Base-by-base conservation (phyloP, 1,284 basidiomycete genomes). In the Filobasidium uniguttulatum region DNA sequence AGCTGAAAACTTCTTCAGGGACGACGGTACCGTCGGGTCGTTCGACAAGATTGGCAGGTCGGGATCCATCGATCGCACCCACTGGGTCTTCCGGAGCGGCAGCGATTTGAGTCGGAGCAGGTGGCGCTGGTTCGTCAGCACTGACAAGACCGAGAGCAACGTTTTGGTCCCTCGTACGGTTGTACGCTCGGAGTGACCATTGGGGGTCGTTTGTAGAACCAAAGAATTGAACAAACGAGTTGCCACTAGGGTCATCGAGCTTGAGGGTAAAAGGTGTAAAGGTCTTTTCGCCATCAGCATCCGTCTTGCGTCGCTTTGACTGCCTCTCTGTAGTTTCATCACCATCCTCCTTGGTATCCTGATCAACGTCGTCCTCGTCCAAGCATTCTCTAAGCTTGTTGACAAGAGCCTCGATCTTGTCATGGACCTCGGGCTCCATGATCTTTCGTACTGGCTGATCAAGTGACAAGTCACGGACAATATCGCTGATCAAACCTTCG, bases 231-330 rank as follows among this genome's bases (percentile, higher is more conserved):
- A 93, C 75, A 72, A 91, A 98, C 22, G 88, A 93, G 71, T 94
- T 94, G 14, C 94, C 94, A 0, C 87, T 75, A 0, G 93, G 91
- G 64, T 99, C 94, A 62, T 98, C 89, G 28, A 98, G 72, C 48
- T 77, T 80, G 52, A 98, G 64, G 0, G 86, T 91, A 64, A 98
- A 90, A 1, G 82, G 71, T 17, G 73, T 73, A 70, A 90, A 79
- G 1, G 78, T 76, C 62, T 68, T 59, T 17, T 75, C 40, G 28
- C n/a, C 51, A 17, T 3, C 41, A 52, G 14, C 40, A 41, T 46
- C 23, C 10, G 33, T 33, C n/a, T n/a, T n/a, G n/a, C n/a, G n/a
- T n/a, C n/a, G n/a, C n/a, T n/a, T n/a, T 26, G 44, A 28, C 17
- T 35, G 48, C 10, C 55, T 53, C 5, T 53, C n/a, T n/a, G n/a